Evolutionary conservation across 345 rosid species (phyloP).

Genomic region (Dimocarpus longan): DNA sequence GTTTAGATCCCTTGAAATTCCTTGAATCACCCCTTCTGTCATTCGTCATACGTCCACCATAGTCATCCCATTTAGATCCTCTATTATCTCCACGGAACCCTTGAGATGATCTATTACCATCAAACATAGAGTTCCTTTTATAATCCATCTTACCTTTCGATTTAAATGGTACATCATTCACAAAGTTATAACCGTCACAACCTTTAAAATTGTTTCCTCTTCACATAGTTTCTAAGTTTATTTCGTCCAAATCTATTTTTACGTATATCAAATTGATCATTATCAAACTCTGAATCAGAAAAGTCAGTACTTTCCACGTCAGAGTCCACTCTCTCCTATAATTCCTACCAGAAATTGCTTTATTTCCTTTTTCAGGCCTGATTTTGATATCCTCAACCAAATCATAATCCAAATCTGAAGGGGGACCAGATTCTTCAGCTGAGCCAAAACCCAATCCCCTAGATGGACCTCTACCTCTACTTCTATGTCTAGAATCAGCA

Average conservation of each 20-base stretch:
- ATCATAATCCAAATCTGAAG: constrained; percentile 62
- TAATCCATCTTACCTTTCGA: constrained; percentile 37
- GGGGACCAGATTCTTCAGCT: constrained; percentile 56
- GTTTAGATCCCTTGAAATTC: constrained; percentile 22
- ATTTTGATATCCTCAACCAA: constrained; percentile 33
- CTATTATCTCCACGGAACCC: constrained; percentile 31
- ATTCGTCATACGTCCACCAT: constrained; percentile 22
- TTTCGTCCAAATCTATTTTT: constrained; percentile 32
- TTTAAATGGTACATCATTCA: constrained; percentile 20
- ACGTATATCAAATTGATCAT: constrained; percentile 25
- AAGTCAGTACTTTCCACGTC: constrained; percentile 19
- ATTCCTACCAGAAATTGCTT: constrained; percentile 31
- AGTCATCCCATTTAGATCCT: constrained; percentile 27
- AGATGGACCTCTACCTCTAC: constrained; percentile 36
- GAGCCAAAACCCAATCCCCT: constrained; percentile 66
- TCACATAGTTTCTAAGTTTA: constrained; percentile 30
- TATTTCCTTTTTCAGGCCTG: constrained; percentile 31
- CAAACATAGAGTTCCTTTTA: constrained; percentile 30
- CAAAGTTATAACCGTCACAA: constrained; percentile 28
- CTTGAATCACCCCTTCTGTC: constrained; percentile 17
- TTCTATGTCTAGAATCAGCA: constrained; percentile 43
- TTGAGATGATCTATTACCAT: constrained; percentile 29
- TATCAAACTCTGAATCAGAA: constrained; percentile 52
- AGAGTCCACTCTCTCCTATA: constrained; percentile 39
- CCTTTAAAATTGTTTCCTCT: constrained; percentile 37